These are phyloP conservation scores for Penicillium lividum DNA, from an alignment of 495 filamentous ascomycete species.

Conservation along the genomic window DNA sequence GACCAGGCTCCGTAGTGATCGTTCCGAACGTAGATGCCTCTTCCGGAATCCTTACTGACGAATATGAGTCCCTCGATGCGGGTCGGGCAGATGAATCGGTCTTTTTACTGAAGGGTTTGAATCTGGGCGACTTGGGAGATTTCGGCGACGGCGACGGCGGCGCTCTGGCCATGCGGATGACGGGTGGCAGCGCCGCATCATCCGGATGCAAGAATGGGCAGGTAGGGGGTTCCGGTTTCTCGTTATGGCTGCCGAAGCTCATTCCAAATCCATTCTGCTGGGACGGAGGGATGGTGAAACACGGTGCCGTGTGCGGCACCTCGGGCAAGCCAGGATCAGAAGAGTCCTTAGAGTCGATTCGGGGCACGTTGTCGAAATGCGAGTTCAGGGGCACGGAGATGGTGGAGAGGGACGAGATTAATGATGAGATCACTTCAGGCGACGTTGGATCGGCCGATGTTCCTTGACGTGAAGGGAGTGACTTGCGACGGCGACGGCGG, in stretches of 20 bases:
- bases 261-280: conserved; percentile 63
- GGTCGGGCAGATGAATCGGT: conserved; percentile 30
- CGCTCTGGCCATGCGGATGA: conserved; percentile 82
- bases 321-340: conserved; percentile 48
- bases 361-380: conserved; percentile 68
- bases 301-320: conserved; percentile 40
- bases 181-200: conserved; percentile 77
- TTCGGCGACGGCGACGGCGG: conserved; percentile 75
- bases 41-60: conserved; percentile 39
- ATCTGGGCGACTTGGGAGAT: conserved; percentile 46
- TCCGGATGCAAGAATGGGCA: conserved; percentile 60
- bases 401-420: conserved; percentile 88
- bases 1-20: conserved; percentile 44
- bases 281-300: conserved; percentile 30
- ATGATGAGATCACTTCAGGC: conserved; percentile 88
- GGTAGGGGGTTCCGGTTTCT: conserved; percentile 34
- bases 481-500: conserved; percentile 43
- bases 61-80: conserved; percentile 41
- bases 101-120: conserved; percentile 43
- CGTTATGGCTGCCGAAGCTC: conserved; percentile 63
- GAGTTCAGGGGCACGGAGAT: conserved; percentile 75
- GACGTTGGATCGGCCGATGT: conserved; percentile 60
- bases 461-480: conserved; percentile 35
- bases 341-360: conserved; percentile 43
- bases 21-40: conserved; percentile 45